Percentiles rank a stretch among this genome's conserved stretches.
Conservation (phyloP, 2,329 filamentous ascomycete species). For the Didymella keratinophila region DNA sequence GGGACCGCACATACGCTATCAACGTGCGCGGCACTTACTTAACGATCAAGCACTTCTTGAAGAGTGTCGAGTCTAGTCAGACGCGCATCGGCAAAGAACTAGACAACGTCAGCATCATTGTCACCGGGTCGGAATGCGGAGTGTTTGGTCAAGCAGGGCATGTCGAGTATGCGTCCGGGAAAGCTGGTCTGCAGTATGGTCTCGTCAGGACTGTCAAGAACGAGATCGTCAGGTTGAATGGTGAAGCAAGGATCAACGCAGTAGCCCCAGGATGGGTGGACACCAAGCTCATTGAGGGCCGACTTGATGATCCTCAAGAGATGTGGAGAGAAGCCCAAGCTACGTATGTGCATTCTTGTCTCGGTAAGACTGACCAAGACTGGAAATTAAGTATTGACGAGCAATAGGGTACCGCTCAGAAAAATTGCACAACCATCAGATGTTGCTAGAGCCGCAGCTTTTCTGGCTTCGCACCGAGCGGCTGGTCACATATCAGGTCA, state of each 20-base stretch:
- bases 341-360: conserved; percentile 43
- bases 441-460: conserved; percentile 59
- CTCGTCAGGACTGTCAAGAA: conserved; percentile 63
- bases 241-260: conserved; percentile 61
- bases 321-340: conserved; percentile 60
- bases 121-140: conserved; percentile 62
- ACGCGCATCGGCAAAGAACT: conserved; percentile 50
- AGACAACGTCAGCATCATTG: conserved; percentile 60
- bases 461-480: conserved; percentile 60
- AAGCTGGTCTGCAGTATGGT: conserved; percentile 60
- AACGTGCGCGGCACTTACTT: conserved; percentile 64
- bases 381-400: conserved; percentile 15
- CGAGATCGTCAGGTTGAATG: conserved; percentile 62
- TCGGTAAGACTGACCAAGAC: background rate
- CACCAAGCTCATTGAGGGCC: conserved; percentile 57
- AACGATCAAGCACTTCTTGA: conserved; percentile 64
- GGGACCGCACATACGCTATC: conserved; percentile 60
- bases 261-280: conserved; percentile 60
- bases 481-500: conserved; percentile 64
- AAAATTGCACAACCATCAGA: conserved; percentile 60
- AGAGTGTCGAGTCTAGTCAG: conserved; percentile 53
- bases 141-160: conserved; percentile 61
- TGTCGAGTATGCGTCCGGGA: conserved; percentile 60
- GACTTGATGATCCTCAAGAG: conserved; percentile 59
- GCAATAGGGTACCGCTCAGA: conserved; percentile 50